Percentiles rank a stretch among this genome's conserved stretches.
Evolutionary conservation across 495 filamentous ascomycete genomes (phyloP).

Genomic region (Filosporella fistucella): DNA sequence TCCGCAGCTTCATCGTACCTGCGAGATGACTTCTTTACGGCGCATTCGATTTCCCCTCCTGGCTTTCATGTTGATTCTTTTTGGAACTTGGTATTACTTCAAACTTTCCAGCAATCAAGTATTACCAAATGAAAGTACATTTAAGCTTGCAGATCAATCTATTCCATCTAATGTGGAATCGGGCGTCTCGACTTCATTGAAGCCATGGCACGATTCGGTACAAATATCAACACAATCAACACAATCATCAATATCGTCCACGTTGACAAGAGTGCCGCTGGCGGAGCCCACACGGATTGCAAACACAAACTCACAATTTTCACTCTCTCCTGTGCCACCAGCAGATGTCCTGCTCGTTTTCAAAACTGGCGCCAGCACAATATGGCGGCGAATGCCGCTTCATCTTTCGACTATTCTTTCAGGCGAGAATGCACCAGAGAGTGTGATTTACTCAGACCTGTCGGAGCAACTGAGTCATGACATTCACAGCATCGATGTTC

Average conservation of each 20-base stretch:
- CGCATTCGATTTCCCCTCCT: no score
- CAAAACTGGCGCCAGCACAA: constrained; percentile 6
- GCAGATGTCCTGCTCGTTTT: neutral
- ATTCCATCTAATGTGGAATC: no score
- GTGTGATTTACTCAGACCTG: constrained; percentile 2
- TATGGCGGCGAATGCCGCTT: constrained; percentile 6
- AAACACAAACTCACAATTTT: neutral
- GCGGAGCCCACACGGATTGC: neutral
- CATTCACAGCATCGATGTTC: constrained; percentile 1
- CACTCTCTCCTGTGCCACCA: neutral
- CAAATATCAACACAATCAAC: neutral
- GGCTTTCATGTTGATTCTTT: no score
- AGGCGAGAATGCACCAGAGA: neutral
- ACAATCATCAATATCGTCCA: neutral
- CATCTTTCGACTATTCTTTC: constrained; percentile 3
- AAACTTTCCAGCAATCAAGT: no score
- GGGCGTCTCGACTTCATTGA: no score
- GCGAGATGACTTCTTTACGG: no score
- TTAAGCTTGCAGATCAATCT: no score
- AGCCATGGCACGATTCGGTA: no score
- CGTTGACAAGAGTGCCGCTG: no score
- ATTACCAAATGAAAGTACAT: no score
- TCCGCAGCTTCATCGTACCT: no score
- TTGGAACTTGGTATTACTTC: no score
- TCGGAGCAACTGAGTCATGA: neutral